Evolutionary conservation across 371 early-diverging fungal genomes (phyloP).

Genomic region (Zychaea mexicana): DNA sequence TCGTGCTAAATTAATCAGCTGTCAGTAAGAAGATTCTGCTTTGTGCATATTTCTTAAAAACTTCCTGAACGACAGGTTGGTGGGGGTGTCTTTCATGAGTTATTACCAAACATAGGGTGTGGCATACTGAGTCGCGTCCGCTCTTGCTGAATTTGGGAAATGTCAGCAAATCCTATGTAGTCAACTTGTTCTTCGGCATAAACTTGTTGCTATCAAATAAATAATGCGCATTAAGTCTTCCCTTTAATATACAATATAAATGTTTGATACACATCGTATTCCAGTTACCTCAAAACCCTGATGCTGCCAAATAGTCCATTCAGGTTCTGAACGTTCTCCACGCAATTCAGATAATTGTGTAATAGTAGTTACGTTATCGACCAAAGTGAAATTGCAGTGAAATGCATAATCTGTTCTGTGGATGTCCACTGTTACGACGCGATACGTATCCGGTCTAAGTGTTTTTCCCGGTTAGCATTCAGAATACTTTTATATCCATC

Average conservation of each 20-base stretch:
- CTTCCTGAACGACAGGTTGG: not conserved
- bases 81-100: no score
- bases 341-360: not conserved
- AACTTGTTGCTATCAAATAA: constrained; percentile 1
- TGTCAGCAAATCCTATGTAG: constrained; percentile 16
- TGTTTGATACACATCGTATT: no score
- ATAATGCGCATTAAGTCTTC: not conserved
- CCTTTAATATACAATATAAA: not conserved
- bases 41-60: no score
- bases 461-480: no score
- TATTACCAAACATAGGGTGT: constrained; percentile 3
- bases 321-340: not conserved
- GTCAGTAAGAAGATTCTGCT: no score
- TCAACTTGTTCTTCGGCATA: constrained; percentile 11
- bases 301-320: not conserved
- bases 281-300: not conserved
- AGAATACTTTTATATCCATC: no score
- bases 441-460: constrained; percentile 24
- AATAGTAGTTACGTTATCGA: constrained; percentile 23
- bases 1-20: constrained; percentile 1
- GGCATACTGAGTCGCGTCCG: constrained; percentile 5
- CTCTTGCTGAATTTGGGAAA: constrained; percentile 10
- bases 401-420: constrained; percentile 28
- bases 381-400: constrained; percentile 25
- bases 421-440: constrained; percentile 25